phyloP scores from a whole-genome alignment of 116 monocot species.

The Dioscorea cayenensis region DNA sequence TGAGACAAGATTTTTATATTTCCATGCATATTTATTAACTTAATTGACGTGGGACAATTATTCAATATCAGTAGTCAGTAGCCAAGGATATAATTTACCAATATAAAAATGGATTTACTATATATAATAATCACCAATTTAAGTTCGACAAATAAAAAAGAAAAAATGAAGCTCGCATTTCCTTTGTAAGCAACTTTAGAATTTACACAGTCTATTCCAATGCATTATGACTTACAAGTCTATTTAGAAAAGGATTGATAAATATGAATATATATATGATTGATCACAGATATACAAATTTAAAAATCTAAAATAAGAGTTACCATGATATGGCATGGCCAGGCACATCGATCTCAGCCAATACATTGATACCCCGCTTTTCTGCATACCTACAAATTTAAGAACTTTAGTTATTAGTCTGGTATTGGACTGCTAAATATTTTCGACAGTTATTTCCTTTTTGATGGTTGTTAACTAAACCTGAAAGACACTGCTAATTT shows the following conservation, averaged over 20 bases:
- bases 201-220: too few relatives aligned
- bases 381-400: conserved; percentile 58
- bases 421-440: not conserved
- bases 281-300: not conserved
- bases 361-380: conserved; percentile 76
- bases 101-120: too few relatives aligned
- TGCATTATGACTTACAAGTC: not conserved
- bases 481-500: not conserved
- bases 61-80: too few relatives aligned
- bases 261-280: not conserved
- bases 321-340: conserved; percentile 95
- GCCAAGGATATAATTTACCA: too few relatives aligned
- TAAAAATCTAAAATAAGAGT: not conserved
- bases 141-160: too few relatives aligned
- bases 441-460: not conserved
- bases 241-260: not conserved
- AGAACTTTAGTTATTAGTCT: not conserved
- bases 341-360: conserved; percentile 97
- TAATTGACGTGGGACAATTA: too few relatives aligned
- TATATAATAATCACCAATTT: too few relatives aligned
- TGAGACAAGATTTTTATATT: too few relatives aligned
- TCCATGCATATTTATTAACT: too few relatives aligned
- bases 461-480: not conserved
- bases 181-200: not conserved
- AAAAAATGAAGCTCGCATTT: not conserved